Evolutionary conservation across 2,329 filamentous ascomycete genomes (phyloP).

Genomic region (Phaeosphaeriaceae sp.): DNA sequence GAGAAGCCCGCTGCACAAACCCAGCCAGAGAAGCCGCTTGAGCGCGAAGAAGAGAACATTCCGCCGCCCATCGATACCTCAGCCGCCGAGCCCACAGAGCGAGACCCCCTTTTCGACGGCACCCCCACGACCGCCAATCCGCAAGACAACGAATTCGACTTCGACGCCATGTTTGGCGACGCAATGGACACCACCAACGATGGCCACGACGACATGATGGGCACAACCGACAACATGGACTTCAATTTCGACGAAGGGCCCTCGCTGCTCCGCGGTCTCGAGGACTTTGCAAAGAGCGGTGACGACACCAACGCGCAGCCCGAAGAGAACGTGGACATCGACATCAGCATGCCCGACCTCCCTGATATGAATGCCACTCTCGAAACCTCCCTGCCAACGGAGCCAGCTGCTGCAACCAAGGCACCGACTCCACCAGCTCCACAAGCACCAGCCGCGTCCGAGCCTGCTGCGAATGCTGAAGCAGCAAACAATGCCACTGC

Average conservation of each 20-base stretch:
- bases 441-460: not conserved
- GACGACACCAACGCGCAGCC: conserved; percentile 22
- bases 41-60: conserved; percentile 20
- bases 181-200: conserved; percentile 31
- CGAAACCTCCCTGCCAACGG: conserved; percentile 6
- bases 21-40: conserved; percentile 14
- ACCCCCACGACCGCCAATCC: conserved; percentile 37
- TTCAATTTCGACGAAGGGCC: conserved; percentile 42
- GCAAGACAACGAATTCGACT: conserved; percentile 49
- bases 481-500: conserved; percentile 14
- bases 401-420: conserved; percentile 14
- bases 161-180: conserved; percentile 47
- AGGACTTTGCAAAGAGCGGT: conserved; percentile 44
- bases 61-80: conserved; percentile 23
- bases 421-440: conserved; percentile 2
- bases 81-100: conserved; percentile 13
- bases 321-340: conserved; percentile 29
- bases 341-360: conserved; percentile 43
- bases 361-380: conserved; percentile 26
- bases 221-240: conserved; percentile 35
- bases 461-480: not conserved
- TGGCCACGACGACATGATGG: conserved; percentile 33
- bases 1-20: conserved; percentile 13
- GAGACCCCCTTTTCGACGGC: conserved; percentile 41
- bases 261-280: conserved; percentile 44